Base-by-base conservation (phyloP, 306 rosid genomes). In the Rubus parviflorus region DNA sequence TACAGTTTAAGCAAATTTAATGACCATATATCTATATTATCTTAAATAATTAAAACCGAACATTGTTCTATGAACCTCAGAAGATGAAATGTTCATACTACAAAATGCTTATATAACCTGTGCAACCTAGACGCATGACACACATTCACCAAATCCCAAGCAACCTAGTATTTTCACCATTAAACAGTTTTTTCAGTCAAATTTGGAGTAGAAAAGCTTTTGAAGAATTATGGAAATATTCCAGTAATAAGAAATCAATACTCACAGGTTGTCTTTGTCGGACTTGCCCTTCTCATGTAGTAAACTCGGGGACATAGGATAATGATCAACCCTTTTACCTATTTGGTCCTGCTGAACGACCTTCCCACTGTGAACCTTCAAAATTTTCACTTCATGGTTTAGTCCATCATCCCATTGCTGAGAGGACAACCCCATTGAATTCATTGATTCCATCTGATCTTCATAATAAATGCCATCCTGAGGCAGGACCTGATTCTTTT, bases 401-500 rank as follows among this genome's bases (percentile, higher is more conserved):
- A 74, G 38, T 41, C 81, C 97, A 81, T 91, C 93, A 81, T 81
- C 97, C 97, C 87, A 77, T 72, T 85, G 89, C 75, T 87, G 93
- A 60, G 98, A 87, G 79, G 94, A 78, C 75, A 85, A 78, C 45
- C 84, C 89, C 13, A 83, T 81, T 74, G 94, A 80, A 68, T 90
- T 90, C 79, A 77, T 75, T 38, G 88, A 77, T 20, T 95, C 97
- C 80, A 67, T 67, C 58, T 87, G 90, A 76, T 90, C 95, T 70
- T 88, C 81, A 19, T 82, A 85, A 77, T 61, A 85, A 64, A 79
- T 75, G 66, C 92, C 89, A 80, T 92, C 97, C 87, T 87, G 99
- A 57, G 97, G 97, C 75, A 95, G 86, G 70, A 95, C 94, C 83
- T 92, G 99, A 87, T 95, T 92, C 87, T 92, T 91, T 86, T 90